Evolutionary conservation across 1,139 yeast species (phyloP).

Genomic region (Suhomyces bribrorum): DNA sequence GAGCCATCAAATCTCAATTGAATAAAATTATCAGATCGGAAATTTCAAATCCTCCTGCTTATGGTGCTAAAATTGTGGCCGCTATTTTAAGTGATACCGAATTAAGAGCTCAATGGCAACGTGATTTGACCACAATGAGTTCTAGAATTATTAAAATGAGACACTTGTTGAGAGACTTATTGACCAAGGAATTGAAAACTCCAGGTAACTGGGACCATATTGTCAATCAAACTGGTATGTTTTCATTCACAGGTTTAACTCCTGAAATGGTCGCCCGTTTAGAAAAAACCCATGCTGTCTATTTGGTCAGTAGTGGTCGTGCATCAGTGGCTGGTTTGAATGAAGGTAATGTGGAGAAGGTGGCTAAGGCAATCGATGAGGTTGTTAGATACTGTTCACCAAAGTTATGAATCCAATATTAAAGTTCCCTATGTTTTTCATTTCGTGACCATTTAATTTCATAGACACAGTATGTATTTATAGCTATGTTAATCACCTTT

Average conservation of each 20-base stretch:
- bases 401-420: slow-evolving; percentile 27
- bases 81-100: slow-evolving; percentile 66
- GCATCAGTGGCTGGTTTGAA: slow-evolving; percentile 94
- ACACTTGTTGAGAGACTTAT: slow-evolving; percentile 57
- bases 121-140: slow-evolving; percentile 86
- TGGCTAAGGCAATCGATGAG: slow-evolving; percentile 81
- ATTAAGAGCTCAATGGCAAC: slow-evolving; percentile 78
- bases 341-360: slow-evolving; percentile 72
- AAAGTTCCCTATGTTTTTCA: too few relatives aligned
- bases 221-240: slow-evolving; percentile 93
- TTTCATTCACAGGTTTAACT: slow-evolving; percentile 86
- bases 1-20: slow-evolving; percentile 72
- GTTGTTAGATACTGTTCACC: slow-evolving; percentile 54
- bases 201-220: slow-evolving; percentile 95
- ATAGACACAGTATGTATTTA: neutral
- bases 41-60: slow-evolving; percentile 92
- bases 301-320: slow-evolving; percentile 81
- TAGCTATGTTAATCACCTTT: neutral
- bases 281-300: slow-evolving; percentile 76
- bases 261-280: slow-evolving; percentile 79
- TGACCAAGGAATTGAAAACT: slow-evolving; percentile 62
- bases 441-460: slow-evolving; percentile 1
- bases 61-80: slow-evolving; percentile 92
- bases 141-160: slow-evolving; percentile 83
- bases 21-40: slow-evolving; percentile 78